These are phyloP conservation scores for Solanum arcanum DNA, from an alignment of 257 asterid genomes.

Conservation along the genomic window DNA sequence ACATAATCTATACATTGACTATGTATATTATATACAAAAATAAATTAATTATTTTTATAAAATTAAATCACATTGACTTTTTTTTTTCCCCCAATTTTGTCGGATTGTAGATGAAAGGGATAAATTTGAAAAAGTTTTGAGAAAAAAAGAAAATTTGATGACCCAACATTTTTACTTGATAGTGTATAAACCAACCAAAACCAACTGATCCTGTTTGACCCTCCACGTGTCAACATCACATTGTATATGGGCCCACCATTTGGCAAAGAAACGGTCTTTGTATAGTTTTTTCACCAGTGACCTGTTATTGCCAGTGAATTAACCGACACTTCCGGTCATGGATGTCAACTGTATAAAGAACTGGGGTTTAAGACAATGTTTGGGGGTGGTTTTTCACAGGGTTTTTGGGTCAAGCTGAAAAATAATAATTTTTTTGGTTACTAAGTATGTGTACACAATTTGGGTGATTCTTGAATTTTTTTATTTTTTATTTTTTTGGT, in stretches of 20 bases:
- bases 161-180: slow-evolving; percentile 58
- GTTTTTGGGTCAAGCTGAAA: slow-evolving; percentile 18
- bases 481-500: background rate
- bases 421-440: background rate
- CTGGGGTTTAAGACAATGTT: slow-evolving; percentile 51
- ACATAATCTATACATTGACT: background rate
- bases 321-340: slow-evolving; percentile 31
- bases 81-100: background rate
- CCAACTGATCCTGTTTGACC: slow-evolving; percentile 35
- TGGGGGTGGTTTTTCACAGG: slow-evolving; percentile 41
- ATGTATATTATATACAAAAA: background rate
- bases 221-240: slow-evolving; percentile 39
- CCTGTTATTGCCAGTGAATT: slow-evolving; percentile 36
- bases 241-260: slow-evolving; percentile 13
- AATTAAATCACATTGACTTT: background rate
- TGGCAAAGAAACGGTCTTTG: slow-evolving; percentile 43
- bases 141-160: slow-evolving; percentile 28
- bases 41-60: background rate
- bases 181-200: slow-evolving; percentile 12
- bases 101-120: background rate
- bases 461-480: background rate
- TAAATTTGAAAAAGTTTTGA: background rate
- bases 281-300: slow-evolving; percentile 31
- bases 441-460: background rate
- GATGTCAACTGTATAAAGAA: slow-evolving; percentile 47